These are phyloP conservation scores for Beauveria sp. DNA, from an alignment of 2,329 filamentous ascomycete genomes.

Conservation along the genomic window DNA sequence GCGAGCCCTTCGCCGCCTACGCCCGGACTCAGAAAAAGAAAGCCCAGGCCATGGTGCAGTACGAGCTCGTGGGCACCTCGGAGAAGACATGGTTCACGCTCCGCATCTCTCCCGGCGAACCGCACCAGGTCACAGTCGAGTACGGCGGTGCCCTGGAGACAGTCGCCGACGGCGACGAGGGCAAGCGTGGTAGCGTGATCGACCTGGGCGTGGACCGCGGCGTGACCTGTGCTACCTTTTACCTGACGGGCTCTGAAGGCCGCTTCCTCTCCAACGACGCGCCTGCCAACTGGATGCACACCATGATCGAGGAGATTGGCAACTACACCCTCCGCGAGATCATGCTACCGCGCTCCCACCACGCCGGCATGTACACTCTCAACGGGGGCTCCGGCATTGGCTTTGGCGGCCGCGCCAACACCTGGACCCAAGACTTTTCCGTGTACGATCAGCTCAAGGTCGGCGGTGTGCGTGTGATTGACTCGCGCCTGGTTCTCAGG, in stretches of 20 bases:
- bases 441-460: conserved; percentile 20
- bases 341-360: conserved; percentile 24
- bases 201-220: not conserved
- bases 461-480: conserved; percentile 24
- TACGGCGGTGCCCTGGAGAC: conserved; percentile 21
- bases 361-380: conserved; percentile 22
- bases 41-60: conserved; percentile 18
- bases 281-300: conserved; percentile 24
- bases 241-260: conserved; percentile 24
- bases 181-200: not conserved
- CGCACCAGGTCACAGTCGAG: conserved; percentile 13
- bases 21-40: not conserved
- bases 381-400: not conserved
- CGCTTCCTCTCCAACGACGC: conserved; percentile 22
- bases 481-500: conserved; percentile 18
- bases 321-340: conserved; percentile 23
- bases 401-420: conserved; percentile 14
- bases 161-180: conserved; percentile 10
- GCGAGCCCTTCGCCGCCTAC: conserved; percentile 12
- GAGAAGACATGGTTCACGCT: conserved; percentile 22
- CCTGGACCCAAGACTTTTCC: conserved; percentile 18
- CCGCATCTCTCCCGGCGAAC: conserved; percentile 13
- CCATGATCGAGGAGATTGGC: conserved; percentile 19
- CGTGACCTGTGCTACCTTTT: conserved; percentile 12
- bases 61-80: conserved; percentile 21